Base-by-base conservation (phyloP, 2,329 filamentous ascomycete genomes). In the Epichloe sibirici region DNA sequence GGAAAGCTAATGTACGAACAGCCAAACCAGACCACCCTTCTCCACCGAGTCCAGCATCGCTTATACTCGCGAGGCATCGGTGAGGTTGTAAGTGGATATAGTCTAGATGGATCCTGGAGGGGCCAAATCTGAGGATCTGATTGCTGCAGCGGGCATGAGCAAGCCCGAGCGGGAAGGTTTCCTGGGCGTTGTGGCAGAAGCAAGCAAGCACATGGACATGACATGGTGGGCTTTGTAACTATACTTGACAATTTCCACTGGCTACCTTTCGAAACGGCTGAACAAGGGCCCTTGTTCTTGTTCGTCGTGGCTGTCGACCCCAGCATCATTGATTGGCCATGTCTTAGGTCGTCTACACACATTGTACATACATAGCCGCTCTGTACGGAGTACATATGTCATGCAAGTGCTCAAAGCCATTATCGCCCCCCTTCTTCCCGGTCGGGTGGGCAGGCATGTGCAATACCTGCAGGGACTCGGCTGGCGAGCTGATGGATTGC, bases 341-440 rank as follows among this genome's bases (percentile, higher is more conserved):
- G 57, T 63, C 60, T 65, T 61, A 63, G 61, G 65, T 61, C 60
- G 17, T 17, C 17, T 17, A 17, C 17, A 17, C 2, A 17, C 17
- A 17, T 17, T 17, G 17, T 17, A 17, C 17, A 17, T 9, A 69
- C 66, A 69, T 69, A 69, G 65, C 67, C 67, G 67, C 67, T 69
- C 63, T 67, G 66, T 65, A 31, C 8, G 8, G 28, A 31, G 28
- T 31, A 11, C 28, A 9, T 31, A 67, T 66, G 60, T 65, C 61
- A 69, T 69, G 67, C 66, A 67, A 68, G 66, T 68, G 66, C 63
- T 68, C 65, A 64, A 40, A 38, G 43, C 49, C 53, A 65, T 60
- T 65, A 47, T 53, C 48, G 46, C 31, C 45, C 46, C 45, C 46
- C n/a, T 38, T 53, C 52, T 47, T 51, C 52, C 52, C 64, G 48